Evolutionary conservation across 2,329 filamentous ascomycete genomes (phyloP), one percentile per base, ranked within the genome.

Genomic region (Fusarium nisikadoi): DNA sequence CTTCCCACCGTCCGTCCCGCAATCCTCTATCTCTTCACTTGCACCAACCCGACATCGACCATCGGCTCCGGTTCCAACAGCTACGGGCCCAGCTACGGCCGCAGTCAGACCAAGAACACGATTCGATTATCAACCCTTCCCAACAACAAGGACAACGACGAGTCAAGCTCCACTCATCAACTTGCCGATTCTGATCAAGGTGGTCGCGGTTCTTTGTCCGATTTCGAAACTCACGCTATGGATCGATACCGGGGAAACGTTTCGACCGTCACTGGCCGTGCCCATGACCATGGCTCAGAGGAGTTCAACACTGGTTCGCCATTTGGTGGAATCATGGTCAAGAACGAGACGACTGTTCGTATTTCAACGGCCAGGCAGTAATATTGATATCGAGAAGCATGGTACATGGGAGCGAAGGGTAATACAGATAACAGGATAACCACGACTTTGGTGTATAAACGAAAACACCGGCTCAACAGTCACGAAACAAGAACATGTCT

Each of bases 1-100:
- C 64, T 77, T 0, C 75, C 75, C 0, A 76, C 71, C 0, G 50
- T 77, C 10, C 71, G 75, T 8, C 75, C 75, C 2, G 72, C 75
- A 1, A 65, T 63, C 1, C 17, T 73, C 3, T 77, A 72, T 25
- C 41, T 77, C n/a, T 73, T 77, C 49, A 65, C 71, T 0, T 70
- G 72, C 38, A 53, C 36, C 16, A 62, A 68, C 14, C 70, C 70
- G 1, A 33, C 41, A 14, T 72, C 73, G 1, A 61, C 55, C 3
- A 56, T 77, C 41, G 62, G 56, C 17, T 74, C 73, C 2, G 64
- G 70, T 4, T 69, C 73, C 10, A 60, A 66, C 35, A 72, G 65
- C 9, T 76, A 73, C 42, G 70, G 62, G 1, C 60, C 62, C 0
- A 71, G 57, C 11, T 69, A 75, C 36, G 61, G 69, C 9, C 75